Evolutionary conservation across 192 early-diverging fungal genomes (phyloP).

Genomic region (Coemansia sp.): DNA sequence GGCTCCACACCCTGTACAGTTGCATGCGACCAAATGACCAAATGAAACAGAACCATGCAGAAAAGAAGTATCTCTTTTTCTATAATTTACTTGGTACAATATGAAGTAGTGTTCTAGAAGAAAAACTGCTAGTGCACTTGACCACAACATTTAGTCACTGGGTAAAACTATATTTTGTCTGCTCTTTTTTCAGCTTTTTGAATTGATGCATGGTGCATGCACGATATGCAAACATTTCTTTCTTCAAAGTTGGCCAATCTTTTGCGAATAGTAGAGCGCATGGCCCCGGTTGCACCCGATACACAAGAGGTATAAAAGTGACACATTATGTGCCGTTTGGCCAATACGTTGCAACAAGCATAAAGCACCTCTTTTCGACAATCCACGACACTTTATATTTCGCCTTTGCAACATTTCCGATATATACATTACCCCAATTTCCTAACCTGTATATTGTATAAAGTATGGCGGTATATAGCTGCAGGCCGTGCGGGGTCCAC

Average conservation of each 20-base stretch:
- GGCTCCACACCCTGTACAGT: no score
- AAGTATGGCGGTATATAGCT: conserved; percentile 26
- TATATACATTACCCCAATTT: neutral
- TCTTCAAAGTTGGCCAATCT: neutral
- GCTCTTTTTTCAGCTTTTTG: neutral
- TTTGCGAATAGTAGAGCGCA: neutral
- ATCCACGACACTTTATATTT: neutral
- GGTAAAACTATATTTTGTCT: no score
- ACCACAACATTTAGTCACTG: no score
- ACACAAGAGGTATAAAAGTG: neutral
- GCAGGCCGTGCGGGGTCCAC: conserved; percentile 15
- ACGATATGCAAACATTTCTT: neutral
- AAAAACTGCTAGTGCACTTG: no score
- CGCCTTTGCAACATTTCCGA: neutral
- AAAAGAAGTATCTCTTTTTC: no score
- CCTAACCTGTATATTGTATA: neutral
- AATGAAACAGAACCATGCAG: no score
- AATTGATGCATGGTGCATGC: neutral
- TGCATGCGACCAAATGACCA: no score
- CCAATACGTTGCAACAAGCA: neutral
- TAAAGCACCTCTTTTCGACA: no score
- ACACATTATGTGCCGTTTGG: neutral
- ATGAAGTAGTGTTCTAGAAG: no score
- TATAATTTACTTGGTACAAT: no score
- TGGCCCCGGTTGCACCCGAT: conserved; percentile 1